Percentiles rank a stretch among this genome's conserved stretches.
Conservation (phyloP, 768 basidiomycete genomes). For the Aureoboletus auriporus region DNA sequence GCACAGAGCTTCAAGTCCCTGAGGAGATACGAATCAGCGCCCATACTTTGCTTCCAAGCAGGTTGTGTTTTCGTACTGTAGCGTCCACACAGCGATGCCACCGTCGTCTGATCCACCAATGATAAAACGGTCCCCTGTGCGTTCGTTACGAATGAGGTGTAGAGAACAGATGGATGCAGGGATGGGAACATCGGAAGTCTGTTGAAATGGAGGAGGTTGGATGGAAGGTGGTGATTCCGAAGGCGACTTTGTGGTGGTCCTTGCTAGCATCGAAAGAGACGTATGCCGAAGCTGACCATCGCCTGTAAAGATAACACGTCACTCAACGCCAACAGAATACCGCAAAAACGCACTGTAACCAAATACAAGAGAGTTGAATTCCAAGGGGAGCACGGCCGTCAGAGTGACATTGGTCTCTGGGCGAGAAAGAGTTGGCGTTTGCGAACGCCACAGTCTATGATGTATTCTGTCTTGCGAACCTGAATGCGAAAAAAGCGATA, state of each 20-base stretch:
- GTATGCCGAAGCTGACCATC: slow-evolving; percentile 51
- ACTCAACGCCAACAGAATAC: background rate
- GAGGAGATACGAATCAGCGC: slow-evolving; percentile 1
- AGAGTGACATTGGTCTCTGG: slow-evolving; percentile 15
- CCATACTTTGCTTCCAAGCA: background rate
- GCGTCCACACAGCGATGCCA: slow-evolving; percentile 68
- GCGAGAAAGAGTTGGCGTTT: background rate
- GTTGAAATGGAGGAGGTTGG: slow-evolving; percentile 22
- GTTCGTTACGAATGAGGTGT: slow-evolving; percentile 51
- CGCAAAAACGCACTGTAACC: slow-evolving; percentile 52
- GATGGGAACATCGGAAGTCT: slow-evolving; percentile 45
- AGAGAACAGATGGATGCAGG: slow-evolving; percentile 43
- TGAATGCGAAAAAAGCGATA: slow-evolving; percentile 9
- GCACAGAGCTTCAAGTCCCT: slow-evolving; percentile 66
- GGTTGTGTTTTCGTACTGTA: slow-evolving; percentile 43
- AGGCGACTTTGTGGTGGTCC: background rate
- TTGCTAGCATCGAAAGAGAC: slow-evolving; percentile 37
- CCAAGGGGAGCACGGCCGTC: slow-evolving; percentile 50
- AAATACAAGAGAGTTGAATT: slow-evolving; percentile 52
- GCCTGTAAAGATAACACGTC: slow-evolving; percentile 29
- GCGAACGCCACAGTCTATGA: slow-evolving; percentile 22
- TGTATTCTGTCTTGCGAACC: slow-evolving; percentile 6
- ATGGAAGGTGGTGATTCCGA: background rate
- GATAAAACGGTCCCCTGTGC: slow-evolving; percentile 59
- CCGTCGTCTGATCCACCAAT: slow-evolving; percentile 80